Evolutionary conservation across 257 asterid genomes (phyloP), one percentile per base, ranked within the genome.

Genomic region (Gentiana macrophylla): DNA sequence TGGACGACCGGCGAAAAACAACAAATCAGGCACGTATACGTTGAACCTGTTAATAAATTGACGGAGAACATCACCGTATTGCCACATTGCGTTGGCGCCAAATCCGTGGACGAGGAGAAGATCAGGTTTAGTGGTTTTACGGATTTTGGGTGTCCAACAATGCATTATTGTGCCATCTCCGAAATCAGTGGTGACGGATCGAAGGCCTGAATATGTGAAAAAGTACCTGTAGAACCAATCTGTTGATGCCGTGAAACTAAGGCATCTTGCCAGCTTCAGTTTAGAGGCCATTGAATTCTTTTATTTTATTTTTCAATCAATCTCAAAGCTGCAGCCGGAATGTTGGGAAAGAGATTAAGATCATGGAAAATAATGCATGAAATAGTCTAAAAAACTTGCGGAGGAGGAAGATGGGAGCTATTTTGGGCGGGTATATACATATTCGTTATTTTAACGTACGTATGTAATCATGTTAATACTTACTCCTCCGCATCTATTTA

Each of bases 81-180:
- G 98, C 98, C 98, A 90, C 98, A 84, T 90, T 5, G 98, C 98
- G 52, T 90, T 86, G 70, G 98, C 96, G 36, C 98, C 98, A 70
- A 90, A 90, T 6, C 98, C 96, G 66, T 90, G 98, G 2, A 90
- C 69, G 64, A 90, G 63, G 8, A 90, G 37, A 10, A 90, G 85
- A 54, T 84, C 86, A 0, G 92, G 95, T 37, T 79, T 86, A 10
- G 70, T 32, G 1, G 56, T 56, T 46, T 86, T 78, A 35, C 43
- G 70, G 4, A 74, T 62, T 67, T 79, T 86, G 4, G 97, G 97
- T 0, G 83, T 78, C 98, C 97, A 86, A 67, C 97, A 81, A 54
- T 82, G 95, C 89, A 86, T 84, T 3, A 68, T 35, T 49, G 96
- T 86, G 46, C 94, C 98, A 43, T 80, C 95, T 10, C 55, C 74